These are phyloP conservation scores for Mitragyna speciosa DNA, from an alignment of 257 asterid genomes.

Conservation along the genomic window DNA sequence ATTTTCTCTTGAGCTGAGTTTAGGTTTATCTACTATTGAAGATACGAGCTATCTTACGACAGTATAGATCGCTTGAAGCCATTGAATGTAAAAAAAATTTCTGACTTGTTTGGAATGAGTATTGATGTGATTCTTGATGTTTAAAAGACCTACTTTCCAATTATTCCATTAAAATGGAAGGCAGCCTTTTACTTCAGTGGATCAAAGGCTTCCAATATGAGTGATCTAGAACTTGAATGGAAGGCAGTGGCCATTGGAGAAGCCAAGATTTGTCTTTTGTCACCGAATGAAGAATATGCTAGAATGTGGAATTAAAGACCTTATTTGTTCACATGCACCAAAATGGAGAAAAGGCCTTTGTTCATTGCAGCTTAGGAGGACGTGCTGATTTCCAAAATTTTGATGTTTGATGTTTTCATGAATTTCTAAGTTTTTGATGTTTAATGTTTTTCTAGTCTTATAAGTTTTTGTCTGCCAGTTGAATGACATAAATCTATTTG, in stretches of 20 bases:
- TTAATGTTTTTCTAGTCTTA: neutral
- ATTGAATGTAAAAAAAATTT: conserved; percentile 21
- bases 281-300: neutral
- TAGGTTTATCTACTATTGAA: neutral
- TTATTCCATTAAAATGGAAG: neutral
- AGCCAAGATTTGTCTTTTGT: conserved; percentile 1
- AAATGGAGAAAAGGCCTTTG: neutral
- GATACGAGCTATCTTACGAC: neutral
- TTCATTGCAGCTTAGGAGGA: neutral
- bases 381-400: neutral
- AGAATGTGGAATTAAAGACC: conserved; percentile 3
- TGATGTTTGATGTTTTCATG: neutral
- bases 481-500: neutral
- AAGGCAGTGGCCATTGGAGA: conserved; percentile 4
- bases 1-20: neutral
- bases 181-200: conserved; percentile 6
- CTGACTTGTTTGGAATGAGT: conserved; percentile 11
- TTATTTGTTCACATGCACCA: neutral
- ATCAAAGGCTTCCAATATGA: neutral
- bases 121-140: conserved; percentile 9
- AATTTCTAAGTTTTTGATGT: neutral
- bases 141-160: neutral
- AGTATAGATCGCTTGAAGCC: conserved; percentile 21
- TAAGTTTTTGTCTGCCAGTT: neutral
- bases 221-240: neutral